These are phyloP conservation scores for Cupressus sempervirens DNA, from an alignment of 75 land plant genomes.

Conservation along the genomic window DNA sequence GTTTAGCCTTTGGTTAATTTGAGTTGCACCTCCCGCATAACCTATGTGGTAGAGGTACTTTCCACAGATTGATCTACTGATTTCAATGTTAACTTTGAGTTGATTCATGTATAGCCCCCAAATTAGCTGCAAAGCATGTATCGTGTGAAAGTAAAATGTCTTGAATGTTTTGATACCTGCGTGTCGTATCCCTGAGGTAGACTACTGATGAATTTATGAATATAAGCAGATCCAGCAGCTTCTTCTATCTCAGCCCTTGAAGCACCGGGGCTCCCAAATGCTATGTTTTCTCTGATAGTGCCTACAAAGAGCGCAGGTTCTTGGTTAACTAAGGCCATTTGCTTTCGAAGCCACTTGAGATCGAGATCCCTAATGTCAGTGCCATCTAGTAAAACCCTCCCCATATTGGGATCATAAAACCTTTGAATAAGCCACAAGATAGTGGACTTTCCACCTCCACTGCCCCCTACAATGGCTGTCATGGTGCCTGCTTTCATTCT, in stretches of 20 bases:
- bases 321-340: constrained; percentile 58
- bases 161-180: constrained; percentile 24
- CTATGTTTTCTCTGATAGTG: constrained; percentile 53
- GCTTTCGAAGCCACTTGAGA: constrained; percentile 48
- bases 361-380: constrained; percentile 36
- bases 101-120: background rate
- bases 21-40: too few species aligned
- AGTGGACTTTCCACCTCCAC: constrained; percentile 61
- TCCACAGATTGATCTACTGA: background rate
- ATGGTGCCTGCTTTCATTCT: constrained; percentile 37
- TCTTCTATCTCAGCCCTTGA: constrained; percentile 47
- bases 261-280: constrained; percentile 40
- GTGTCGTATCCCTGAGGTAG: constrained; percentile 69
- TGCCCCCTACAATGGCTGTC: constrained; percentile 57
- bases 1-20: background rate
- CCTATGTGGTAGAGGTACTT: background rate
- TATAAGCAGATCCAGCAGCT: constrained; percentile 53
- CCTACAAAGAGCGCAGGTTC: constrained; percentile 60
- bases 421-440: constrained; percentile 44
- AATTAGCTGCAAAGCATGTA: background rate
- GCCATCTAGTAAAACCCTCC: constrained; percentile 41
- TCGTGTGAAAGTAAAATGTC: background rate
- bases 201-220: constrained; percentile 50
- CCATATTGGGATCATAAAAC: constrained; percentile 49
- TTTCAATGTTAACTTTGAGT: background rate